Base-by-base conservation (phyloP, 345 rosid species). In the Carallia brachiata region DNA sequence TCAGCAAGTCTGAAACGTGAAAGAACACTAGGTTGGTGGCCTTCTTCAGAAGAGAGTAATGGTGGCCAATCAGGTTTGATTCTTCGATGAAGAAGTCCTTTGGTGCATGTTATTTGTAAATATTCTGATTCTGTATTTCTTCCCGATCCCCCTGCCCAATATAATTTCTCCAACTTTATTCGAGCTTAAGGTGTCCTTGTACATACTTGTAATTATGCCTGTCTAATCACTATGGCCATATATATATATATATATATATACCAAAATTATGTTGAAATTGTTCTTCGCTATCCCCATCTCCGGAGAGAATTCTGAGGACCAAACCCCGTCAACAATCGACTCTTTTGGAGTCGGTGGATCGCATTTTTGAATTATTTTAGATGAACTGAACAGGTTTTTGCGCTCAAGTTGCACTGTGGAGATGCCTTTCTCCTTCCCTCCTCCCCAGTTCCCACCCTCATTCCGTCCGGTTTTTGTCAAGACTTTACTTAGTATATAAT, bases 1-100 rank as follows among this genome's bases (percentile, higher is more conserved):
- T 58, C 61, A 39, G 17, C 40, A 31, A 57, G 59, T 70, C 55
- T 9, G 40, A 62, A 62, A 50, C 34, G 36, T 65, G 59, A 23
- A 47, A 48, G 5, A 52, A 10, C 34, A 9, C 1, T 18, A 13
- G 69, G 23, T 8, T 39, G 10, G 12, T 30, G 7, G 12, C 55
- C 44, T 53, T 27, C 19, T 4, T 18, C 23, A 13, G 32, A 53
- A 18, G 44, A 36, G 40, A 19, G 23, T 32, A 18, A 6, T 56
- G 8, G 30, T 18, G 74, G 61, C 28, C n/a, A 39, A 31, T 3
- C 17, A 28, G 27, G 58, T 18, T 60, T 60, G 23, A 31, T 31
- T 18, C 57, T 47, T 13, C 13, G 36, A 55, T 7, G 39, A 44
- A 54, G 62, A 4, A 1, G 39, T 27, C 6, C 28, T 5, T 60